Base-by-base conservation (phyloP, 2,329 filamentous ascomycete genomes). In the Paracoccidioides lutzii region DNA sequence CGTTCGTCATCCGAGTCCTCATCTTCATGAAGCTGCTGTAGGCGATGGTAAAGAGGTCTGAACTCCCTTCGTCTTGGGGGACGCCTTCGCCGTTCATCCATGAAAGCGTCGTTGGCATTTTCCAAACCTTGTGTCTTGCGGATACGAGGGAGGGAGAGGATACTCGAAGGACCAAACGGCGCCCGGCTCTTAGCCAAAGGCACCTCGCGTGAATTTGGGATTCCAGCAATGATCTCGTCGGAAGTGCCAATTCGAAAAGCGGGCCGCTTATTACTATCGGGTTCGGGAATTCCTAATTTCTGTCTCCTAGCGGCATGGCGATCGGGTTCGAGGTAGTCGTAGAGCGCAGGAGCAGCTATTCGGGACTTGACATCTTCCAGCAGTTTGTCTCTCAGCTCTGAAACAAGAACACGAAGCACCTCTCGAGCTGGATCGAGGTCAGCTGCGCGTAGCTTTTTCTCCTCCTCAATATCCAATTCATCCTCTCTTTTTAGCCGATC, bases 381-480 rank as follows among this genome's bases (percentile, higher is more conserved):
- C 40, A 98, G 75, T 68, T 94, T 93, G 66, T 94, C 87, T 57
- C 82, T 84, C 66, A 98, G 76, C 68, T 97, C 90, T 54, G 82
- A 81, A 53, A 85, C 81, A 54, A 96, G 80, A 46, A 87, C 80
- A 59, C 90, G 83, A 42, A 90, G 77, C 38, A 93, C 91, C 66
- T 94, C 91, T 51, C 78, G 74, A 4, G 91, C 88, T n/a, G 93
- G 91, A 69, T 98, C 91, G 60, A 96, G 81, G 67, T 94, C 86
- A 65, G 86, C 85, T 15, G 90, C 90, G 53, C 91, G 79, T 63
- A 91, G 85, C 65, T 83, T 84, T 74, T 93, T 96, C 69, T 97
- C 91, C 62, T 93, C 87, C 66, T 96, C 90, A 6, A 91, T 67
- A 66, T 96, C 91, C 51, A 84, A 80, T 59, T 88, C 87, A 45